Evolutionary conservation across 2,329 filamentous ascomycete species (phyloP).

Genomic region (Xylariaceae sp.): DNA sequence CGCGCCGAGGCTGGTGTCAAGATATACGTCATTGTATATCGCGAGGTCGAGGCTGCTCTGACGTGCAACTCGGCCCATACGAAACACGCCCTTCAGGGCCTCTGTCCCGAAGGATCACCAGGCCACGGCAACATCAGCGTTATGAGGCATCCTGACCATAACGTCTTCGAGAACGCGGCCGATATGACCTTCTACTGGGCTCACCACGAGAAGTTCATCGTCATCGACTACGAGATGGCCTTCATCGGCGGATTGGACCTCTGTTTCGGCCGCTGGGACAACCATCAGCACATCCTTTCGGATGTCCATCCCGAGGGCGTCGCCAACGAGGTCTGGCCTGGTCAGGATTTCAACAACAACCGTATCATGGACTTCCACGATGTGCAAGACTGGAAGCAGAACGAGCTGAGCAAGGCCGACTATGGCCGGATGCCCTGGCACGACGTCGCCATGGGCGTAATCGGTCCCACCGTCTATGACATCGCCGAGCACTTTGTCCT

Average conservation of each 20-base stretch:
- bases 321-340: conserved; percentile 80
- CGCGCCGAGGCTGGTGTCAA: conserved; percentile 89
- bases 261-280: conserved; percentile 94
- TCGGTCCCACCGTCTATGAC: conserved; percentile 85
- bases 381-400: conserved; percentile 86
- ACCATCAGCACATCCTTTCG: conserved; percentile 74
- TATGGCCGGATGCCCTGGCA: conserved; percentile 98
- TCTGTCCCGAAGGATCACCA: conserved; percentile 76
- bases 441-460: conserved; percentile 86
- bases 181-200: conserved; percentile 99
- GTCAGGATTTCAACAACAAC: conserved; percentile 98
- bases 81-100: conserved; percentile 72
- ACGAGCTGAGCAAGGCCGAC: conserved; percentile 85
- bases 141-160: conserved; percentile 92
- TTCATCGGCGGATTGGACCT: conserved; percentile 94
- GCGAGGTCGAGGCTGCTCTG: conserved; percentile 73
- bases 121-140: conserved; percentile 85
- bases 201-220: conserved; percentile 95
- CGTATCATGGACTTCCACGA: conserved; percentile 92
- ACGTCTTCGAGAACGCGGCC: conserved; percentile 84
- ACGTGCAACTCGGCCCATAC: conserved; percentile 93
- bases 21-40: conserved; percentile 90
- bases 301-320: conserved; percentile 85
- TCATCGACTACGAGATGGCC: conserved; percentile 84
- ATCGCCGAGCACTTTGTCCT: conserved; percentile 94